Evolutionary conservation across 257 asterid genomes (phyloP).

Genomic region (Scutellaria galericulata): DNA sequence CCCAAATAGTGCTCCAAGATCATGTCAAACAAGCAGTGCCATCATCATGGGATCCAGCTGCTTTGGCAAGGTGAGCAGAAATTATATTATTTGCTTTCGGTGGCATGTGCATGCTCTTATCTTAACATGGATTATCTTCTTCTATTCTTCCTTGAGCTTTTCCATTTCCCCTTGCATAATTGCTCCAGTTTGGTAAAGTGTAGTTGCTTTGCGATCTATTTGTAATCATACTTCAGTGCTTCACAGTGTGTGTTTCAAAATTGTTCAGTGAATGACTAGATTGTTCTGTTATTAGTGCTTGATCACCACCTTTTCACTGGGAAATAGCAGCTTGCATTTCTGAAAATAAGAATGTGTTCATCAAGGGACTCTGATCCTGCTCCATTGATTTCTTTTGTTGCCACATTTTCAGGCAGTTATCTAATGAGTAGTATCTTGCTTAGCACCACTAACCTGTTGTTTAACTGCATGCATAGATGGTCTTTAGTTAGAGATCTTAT

Average conservation of each 20-base stretch:
- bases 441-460: background rate
- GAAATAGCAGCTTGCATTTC: background rate
- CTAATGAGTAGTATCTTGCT: background rate
- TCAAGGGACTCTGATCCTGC: conserved; percentile 14
- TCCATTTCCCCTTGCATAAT: background rate
- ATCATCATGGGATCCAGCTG: conserved; percentile 83
- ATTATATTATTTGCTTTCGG: conserved; percentile 9
- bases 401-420: conserved; percentile 14
- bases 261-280: conserved; percentile 11
- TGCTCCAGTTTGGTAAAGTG: background rate
- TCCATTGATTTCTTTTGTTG: conserved; percentile 13
- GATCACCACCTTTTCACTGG: background rate
- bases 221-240: conserved; percentile 1
- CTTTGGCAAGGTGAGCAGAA: conserved; percentile 65
- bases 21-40: conserved; percentile 80
- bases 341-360: conserved; percentile 18
- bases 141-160: conserved; percentile 8
- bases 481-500: conserved; percentile 20
- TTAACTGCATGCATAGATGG: background rate
- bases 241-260: background rate
- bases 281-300: background rate
- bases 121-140: background rate
- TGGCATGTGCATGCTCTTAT: background rate
- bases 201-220: background rate
- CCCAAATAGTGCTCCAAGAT: conserved; percentile 65